These are phyloP conservation scores for Saccharomyces hybrid DNA, from an alignment of 1,139 yeast species.

Conservation along the genomic window DNA sequence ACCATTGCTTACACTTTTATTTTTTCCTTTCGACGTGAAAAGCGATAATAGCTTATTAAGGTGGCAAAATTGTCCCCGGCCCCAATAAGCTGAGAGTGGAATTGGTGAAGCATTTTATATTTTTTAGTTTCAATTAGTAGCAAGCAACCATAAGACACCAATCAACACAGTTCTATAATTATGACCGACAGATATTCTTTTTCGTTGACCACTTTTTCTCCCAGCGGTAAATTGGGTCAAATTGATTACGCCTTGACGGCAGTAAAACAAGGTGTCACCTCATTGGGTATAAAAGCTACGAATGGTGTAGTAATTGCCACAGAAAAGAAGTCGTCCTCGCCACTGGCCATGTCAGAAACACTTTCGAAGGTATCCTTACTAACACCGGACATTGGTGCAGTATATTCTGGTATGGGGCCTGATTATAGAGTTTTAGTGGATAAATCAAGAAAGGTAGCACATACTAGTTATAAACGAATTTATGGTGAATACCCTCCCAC, in stretches of 20 bases:
- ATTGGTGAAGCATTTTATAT: background rate
- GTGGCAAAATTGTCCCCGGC: background rate
- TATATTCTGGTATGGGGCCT: slow-evolving; percentile 98
- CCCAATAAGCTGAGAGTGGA: background rate
- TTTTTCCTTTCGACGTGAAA: background rate
- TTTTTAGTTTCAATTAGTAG: background rate
- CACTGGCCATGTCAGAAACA: slow-evolving; percentile 66
- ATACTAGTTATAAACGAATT: slow-evolving; percentile 82
- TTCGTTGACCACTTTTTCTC: slow-evolving; percentile 92
- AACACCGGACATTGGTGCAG: slow-evolving; percentile 95
- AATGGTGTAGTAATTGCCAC: slow-evolving; percentile 97
- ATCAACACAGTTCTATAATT: slow-evolving; percentile 9
- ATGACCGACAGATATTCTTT: slow-evolving; percentile 99
- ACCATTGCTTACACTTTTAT: background rate
- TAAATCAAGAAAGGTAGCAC: slow-evolving; percentile 87
- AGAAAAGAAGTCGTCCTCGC: slow-evolving; percentile 80
- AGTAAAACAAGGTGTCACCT: slow-evolving; percentile 95
- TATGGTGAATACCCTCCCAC: slow-evolving; percentile 98
- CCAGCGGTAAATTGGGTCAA: slow-evolving; percentile 96
- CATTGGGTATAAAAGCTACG: slow-evolving; percentile 91
- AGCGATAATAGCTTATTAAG: background rate
- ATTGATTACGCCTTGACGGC: slow-evolving; percentile 97
- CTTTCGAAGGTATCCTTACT: slow-evolving; percentile 72
- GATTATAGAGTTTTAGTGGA: slow-evolving; percentile 93
- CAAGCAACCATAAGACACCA: background rate